Base-by-base conservation (phyloP, 305 asterid genomes). In the Solanum chacoense region DNA sequence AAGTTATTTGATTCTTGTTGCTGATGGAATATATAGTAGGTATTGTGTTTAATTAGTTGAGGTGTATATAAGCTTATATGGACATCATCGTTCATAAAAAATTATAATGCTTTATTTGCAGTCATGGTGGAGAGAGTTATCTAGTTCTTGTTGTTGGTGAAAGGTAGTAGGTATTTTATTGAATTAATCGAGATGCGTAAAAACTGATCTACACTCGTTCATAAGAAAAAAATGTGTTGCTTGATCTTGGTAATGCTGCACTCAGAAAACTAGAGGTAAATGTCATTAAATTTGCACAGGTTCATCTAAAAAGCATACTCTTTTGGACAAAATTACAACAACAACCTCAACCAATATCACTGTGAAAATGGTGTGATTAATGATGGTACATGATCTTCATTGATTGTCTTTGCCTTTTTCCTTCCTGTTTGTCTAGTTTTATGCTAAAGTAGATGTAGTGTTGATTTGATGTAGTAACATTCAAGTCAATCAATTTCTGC, bases 211-310 rank as follows among this genome's bases (percentile, higher is more conserved):
- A 4, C 1, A 50, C 8, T 16, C 2, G 11, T 0, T 8, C 28
- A 22, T 22, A 8, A 67, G 11, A 67, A 20, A 22, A 4, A 4
- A n/a, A n/a, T 67, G 32, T 67, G 6, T 11, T 67, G 16, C 74
- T 93, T 89, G 94, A 93, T 90, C 90, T 93, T 50, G 91, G 84
- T 28, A 87, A 89, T 78, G 94, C 95, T 87, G 94, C 88, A 18
- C 91, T 91, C 2, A 87, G 92, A 36, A 93, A 93, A 78, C 36
- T 92, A 34, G 92, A 91, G 80, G 90, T 90, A 29, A 93, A 93
- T 90, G 93, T 89, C 67, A 85, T 86, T 26, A 92, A 92, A 73
- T 91, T 7, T 91, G 88, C 88, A 90, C 90, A 50, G 92, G 92
- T 35, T 89, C 95, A 74, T 88, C 91, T 26, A 67, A 88, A 88